Percentiles rank a stretch among this genome's conserved stretches.
Conservation (phyloP, 2,329 filamentous ascomycete genomes). For the Aureobasidium uvarum region DNA sequence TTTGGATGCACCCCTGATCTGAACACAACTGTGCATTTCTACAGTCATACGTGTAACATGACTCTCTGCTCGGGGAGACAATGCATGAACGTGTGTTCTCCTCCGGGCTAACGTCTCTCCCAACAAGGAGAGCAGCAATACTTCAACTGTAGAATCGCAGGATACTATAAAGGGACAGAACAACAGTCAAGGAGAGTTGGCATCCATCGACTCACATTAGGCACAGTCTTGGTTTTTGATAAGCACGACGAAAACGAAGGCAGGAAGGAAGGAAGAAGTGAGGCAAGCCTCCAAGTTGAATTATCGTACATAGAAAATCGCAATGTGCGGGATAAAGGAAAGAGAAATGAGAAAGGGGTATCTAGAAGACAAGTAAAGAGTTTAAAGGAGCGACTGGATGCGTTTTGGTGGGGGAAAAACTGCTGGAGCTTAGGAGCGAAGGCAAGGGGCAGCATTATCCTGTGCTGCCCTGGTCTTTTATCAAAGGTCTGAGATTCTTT, state of each 20-base stretch:
- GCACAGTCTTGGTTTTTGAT: too few relatives aligned
- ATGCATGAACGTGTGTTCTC: too few relatives aligned
- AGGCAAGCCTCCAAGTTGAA: constrained; percentile 4
- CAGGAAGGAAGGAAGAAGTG: background rate
- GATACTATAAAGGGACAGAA: background rate
- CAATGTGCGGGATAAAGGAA: background rate
- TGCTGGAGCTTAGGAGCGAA: background rate
- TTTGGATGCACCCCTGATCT: background rate
- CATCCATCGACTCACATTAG: background rate
- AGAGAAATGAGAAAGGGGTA: constrained; percentile 17
- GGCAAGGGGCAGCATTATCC: constrained; percentile 3
- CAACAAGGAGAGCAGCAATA: too few relatives aligned
- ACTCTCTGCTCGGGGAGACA: too few relatives aligned
- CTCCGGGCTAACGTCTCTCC: background rate
- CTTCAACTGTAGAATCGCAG: background rate
- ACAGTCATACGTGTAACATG: background rate
- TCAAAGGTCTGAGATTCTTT: background rate
- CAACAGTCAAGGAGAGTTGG: background rate
- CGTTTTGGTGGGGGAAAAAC: background rate
- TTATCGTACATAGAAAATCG: constrained; percentile 17
- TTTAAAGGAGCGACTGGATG: constrained; percentile 2
- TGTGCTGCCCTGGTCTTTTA: background rate
- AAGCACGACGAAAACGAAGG: background rate
- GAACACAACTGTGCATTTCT: background rate
- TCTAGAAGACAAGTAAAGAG: constrained; percentile 15